Base-by-base conservation (phyloP, 352 stramenopile genomes). In the Pythium rhizo-oryzae region DNA sequence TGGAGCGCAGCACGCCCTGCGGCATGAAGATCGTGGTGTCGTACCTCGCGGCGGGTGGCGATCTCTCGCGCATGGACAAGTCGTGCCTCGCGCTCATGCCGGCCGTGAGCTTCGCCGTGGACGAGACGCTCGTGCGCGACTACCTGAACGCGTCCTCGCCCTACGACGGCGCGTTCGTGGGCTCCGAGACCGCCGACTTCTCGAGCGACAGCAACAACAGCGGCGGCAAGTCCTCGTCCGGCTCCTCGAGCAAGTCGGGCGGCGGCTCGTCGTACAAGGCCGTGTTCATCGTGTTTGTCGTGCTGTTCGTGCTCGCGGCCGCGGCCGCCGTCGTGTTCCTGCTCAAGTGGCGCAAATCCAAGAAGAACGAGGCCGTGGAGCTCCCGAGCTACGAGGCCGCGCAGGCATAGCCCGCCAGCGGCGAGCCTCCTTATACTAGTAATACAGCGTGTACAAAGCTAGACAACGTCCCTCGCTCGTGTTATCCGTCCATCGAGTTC, bases 91-190 rank as follows among this genome's bases (percentile, higher is more conserved):
- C 24, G 1, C 13, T 72, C 3, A 41, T 81, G 7, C 69, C 62
- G 0, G 15, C 55, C 33, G 50, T 24, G 25, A 50, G 18, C 15
- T 67, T 69, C 21, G 23, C 21, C 16, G n/a, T 87, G 64, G 54
- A 77, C 55, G 41, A 84, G 21, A 51, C 88, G 23, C 51, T 63
- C 11, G 82, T 79, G 24, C 86, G 82, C 24, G 71, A 87, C 18
- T 62, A 43, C 11, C 64, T 89, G 25, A 78, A 76, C 51, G 77
- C 73, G 2, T 30, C 60, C 0, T 71, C 85, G 47, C 56, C 59
- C 3, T 89, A 84, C 52, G 72, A 87, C 19, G 81, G 79, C 5
- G 62, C 60, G 0, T 82, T 70, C 28, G 43, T 24, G 41, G 62
- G 62, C 19, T 54, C 35, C 4, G 16, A 77, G 24, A 59, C 44